Evolutionary conservation across 305 asterid genomes (phyloP).

Genomic region (Fraxinus sp.): DNA sequence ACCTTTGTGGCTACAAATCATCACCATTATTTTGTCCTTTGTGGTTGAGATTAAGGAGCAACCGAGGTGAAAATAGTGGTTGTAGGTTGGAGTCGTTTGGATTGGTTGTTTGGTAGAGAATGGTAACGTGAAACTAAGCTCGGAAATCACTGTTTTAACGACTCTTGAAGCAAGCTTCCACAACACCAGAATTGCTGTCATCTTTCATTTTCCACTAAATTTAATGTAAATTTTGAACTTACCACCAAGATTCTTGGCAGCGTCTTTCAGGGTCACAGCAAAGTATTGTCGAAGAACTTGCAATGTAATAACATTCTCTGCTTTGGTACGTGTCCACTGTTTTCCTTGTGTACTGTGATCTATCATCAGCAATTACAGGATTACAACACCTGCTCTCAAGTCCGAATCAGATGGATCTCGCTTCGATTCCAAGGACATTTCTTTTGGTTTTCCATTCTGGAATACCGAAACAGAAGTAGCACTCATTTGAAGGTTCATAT

Average conservation of each 20-base stretch:
- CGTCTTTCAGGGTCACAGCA: slow-evolving; percentile 91
- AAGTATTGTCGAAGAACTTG: slow-evolving; percentile 84
- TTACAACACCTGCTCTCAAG: slow-evolving; percentile 35
- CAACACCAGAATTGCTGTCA: not conserved
- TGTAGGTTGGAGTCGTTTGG: too few species aligned
- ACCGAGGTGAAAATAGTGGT: too few species aligned
- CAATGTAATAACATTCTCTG: slow-evolving; percentile 76
- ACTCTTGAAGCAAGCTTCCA: too few species aligned
- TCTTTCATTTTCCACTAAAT: not conserved
- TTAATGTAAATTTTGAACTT: slow-evolving; percentile 25
- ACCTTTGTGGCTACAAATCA: too few species aligned
- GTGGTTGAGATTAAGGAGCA: too few species aligned
- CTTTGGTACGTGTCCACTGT: slow-evolving; percentile 60
- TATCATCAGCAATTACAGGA: slow-evolving; percentile 42
- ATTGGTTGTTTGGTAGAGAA: too few species aligned
- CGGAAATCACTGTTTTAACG: too few species aligned
- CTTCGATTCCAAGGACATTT: slow-evolving; percentile 27
- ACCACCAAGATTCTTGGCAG: slow-evolving; percentile 90
- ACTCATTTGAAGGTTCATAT: slow-evolving; percentile 28
- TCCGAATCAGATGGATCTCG: slow-evolving; percentile 30
- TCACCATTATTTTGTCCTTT: too few species aligned
- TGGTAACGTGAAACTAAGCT: too few species aligned
- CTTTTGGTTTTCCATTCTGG: slow-evolving; percentile 29
- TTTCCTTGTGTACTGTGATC: slow-evolving; percentile 34
- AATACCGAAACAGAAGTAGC: slow-evolving; percentile 29